Base-by-base conservation (phyloP, 1,284 basidiomycete genomes). In the Mycosarcoma mackinlayi region DNA sequence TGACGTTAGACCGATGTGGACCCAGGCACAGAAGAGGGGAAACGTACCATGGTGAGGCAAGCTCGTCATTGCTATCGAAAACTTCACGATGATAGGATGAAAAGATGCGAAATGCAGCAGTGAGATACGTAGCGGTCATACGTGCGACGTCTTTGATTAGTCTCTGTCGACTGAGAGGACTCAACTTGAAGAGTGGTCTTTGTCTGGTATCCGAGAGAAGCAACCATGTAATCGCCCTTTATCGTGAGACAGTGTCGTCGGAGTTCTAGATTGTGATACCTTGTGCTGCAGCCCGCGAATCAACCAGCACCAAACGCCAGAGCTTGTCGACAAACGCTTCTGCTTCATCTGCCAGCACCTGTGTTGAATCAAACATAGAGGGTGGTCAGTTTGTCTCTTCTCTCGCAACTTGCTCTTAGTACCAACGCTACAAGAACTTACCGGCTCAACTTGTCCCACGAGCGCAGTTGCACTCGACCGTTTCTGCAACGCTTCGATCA, bases 291-390 rank as follows among this genome's bases (percentile, higher is more conserved):
- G 64, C 68, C 3, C 70, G 45, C 4, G 73, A 64, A 19, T 79
- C 77, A 33, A 74, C 61, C 9, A 81, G 28, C n/a, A 81, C 46
- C 9, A 66, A 53, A 4, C 72, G 58, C 79, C 79, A 81, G 8
- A 79, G 60, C 45, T 59, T 65, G 16, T 54, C 73, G 27, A 81
- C 78, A 24, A 81, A 61, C 2, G 60, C 44, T 42, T 60, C 57
- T 11, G 76, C 77, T 56, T 81, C 79, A 23, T 80, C 78, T 25
- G 71, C 79, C 48, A 81, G 51, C 3, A 75, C 73, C 73, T 75
- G 52, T 35, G 13, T 21, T 9, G 8, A 18, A 34, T 16, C 14
- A 31, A 38, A 28, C 23, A 47, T 21, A 23, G 6, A 4, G n/a
- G 4, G 19, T 24, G 13, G 24, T 48, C 46, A 48, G 46, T 19